These are phyloP conservation scores for Vaccinium corymbosum DNA, from an alignment of 148 eudicot species.

Conservation along the genomic window DNA sequence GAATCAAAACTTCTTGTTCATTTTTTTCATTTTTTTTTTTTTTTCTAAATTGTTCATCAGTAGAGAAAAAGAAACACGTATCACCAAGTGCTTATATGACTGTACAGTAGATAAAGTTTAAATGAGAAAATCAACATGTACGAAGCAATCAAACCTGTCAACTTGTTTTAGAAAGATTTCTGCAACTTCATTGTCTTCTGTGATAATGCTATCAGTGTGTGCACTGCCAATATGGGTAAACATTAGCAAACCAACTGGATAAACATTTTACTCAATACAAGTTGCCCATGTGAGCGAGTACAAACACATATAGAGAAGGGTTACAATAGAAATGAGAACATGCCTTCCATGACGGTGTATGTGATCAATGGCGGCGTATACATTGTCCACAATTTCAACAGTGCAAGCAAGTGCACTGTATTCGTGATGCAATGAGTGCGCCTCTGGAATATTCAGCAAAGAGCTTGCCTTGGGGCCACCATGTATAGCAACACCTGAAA, in stretches of 20 bases:
- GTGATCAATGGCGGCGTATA: constrained; percentile 80
- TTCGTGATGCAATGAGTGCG: constrained; percentile 73
- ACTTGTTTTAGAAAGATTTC: constrained; percentile 73
- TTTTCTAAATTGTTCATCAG: not conserved
- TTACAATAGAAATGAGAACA: not conserved
- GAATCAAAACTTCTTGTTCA: not conserved
- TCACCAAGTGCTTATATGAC: not conserved
- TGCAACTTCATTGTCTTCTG: constrained; percentile 73
- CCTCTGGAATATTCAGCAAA: constrained; percentile 53
- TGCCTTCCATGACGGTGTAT: constrained; percentile 94
- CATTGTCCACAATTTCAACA: constrained; percentile 89
- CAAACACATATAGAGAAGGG: not conserved
- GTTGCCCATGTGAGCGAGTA: not conserved
- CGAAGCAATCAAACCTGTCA: constrained; percentile 58
- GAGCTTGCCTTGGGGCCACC: constrained; percentile 85
- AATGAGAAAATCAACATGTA: not conserved
- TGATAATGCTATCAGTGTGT: constrained; percentile 80
- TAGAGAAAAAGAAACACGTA: not conserved
- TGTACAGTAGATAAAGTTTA: not conserved
- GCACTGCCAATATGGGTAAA: constrained; percentile 45
- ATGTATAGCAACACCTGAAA: constrained; percentile 63
- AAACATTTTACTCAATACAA: not conserved
- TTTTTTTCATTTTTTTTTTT: not conserved
- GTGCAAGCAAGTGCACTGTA: constrained; percentile 88
- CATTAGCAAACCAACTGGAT: not conserved